Conservation (phyloP, 2,329 filamentous ascomycete species). For the Cadophora sp. region DNA sequence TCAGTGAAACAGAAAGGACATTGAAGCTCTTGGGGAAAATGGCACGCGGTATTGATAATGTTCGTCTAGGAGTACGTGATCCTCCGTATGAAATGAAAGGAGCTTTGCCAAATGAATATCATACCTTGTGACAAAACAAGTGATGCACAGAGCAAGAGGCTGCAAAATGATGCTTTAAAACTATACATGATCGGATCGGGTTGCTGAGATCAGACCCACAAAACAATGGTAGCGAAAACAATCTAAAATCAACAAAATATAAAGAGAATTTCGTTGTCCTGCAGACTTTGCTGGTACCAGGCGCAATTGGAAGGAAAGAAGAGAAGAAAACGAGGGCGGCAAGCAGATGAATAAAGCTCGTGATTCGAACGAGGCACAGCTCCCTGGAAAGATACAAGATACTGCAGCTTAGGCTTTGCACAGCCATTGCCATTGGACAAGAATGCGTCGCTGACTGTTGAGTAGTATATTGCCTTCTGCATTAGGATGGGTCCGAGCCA, state of each 20-base stretch:
- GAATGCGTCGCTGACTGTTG: not conserved
- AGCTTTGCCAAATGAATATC: no score
- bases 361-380: not conserved
- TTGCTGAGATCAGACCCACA: not conserved
- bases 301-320: not conserved
- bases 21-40: no score
- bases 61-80: no score
- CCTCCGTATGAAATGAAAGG: no score
- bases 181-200: not conserved
- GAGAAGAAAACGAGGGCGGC: not conserved
- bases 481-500: not conserved
- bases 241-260: not conserved
- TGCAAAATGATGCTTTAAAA: not conserved
- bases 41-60: no score
- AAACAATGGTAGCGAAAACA: not conserved
- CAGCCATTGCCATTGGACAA: not conserved
- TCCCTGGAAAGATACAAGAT: not conserved
- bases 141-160: not conserved
- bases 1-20: no score
- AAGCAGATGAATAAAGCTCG: slow-evolving; percentile 1
- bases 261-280: not conserved
- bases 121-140: not conserved
- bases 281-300: not conserved
- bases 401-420: not conserved
- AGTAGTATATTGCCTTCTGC: not conserved